These are phyloP conservation scores for Alternaria consortialis DNA, from an alignment of 2,329 filamentous ascomycete genomes.

Conservation along the genomic window DNA sequence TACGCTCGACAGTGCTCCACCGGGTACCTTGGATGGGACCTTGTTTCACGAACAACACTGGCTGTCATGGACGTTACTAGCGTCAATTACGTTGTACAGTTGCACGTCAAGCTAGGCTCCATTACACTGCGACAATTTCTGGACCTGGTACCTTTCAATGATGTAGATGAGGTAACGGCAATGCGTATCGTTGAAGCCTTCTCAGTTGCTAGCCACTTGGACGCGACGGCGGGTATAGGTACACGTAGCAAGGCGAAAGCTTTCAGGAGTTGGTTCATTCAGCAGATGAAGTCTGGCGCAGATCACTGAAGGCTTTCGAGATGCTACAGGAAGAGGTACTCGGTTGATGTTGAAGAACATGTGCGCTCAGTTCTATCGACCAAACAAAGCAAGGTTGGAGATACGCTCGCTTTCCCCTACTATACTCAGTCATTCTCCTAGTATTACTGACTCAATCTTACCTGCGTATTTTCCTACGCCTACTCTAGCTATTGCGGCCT, in stretches of 20 bases:
- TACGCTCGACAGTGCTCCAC: conserved; percentile 30
- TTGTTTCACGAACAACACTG: conserved; percentile 29
- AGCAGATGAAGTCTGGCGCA: conserved; percentile 6
- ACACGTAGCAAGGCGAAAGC: conserved; percentile 26
- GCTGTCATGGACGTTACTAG: conserved; percentile 20
- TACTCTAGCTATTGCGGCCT: neutral
- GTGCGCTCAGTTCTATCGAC: neutral
- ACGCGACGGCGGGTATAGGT: conserved; percentile 16
- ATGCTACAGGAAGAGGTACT: neutral
- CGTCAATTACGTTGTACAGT: conserved; percentile 30
- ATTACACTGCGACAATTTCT: conserved; percentile 36
- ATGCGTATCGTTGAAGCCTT: conserved; percentile 34
- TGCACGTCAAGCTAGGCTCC: conserved; percentile 35
- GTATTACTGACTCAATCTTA: neutral
- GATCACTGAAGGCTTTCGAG: neutral
- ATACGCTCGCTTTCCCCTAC: neutral
- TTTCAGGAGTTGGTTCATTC: conserved; percentile 31
- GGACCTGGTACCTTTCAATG: conserved; percentile 29
- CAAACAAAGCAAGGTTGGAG: neutral
- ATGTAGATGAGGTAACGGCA: conserved; percentile 12
- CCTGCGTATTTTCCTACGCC: neutral
- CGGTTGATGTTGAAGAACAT: neutral
- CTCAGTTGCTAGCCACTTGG: conserved; percentile 32
- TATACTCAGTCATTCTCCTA: conserved; percentile 1
- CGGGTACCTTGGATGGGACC: conserved; percentile 30